Conservation (phyloP, 768 basidiomycete genomes). For the Lyophyllum shimeji region DNA sequence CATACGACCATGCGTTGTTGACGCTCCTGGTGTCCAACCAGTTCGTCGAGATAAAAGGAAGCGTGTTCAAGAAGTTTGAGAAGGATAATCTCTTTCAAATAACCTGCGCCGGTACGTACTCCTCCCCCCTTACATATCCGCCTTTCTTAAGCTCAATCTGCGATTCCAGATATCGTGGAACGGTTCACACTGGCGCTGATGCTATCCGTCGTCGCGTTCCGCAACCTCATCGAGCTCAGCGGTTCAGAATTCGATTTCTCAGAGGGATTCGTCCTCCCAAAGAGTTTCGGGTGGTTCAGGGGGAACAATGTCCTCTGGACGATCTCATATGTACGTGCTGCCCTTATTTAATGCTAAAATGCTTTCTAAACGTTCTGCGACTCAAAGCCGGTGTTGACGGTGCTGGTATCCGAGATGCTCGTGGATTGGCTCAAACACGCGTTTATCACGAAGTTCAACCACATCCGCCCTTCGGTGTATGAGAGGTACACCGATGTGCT, state of each 20-base stretch:
- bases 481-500: constrained; percentile 94
- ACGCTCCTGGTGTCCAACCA: constrained; percentile 96
- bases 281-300: constrained; percentile 82
- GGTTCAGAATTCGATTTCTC: constrained; percentile 85
- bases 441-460: constrained; percentile 99
- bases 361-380: not conserved
- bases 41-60: constrained; percentile 99
- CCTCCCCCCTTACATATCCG: not conserved
- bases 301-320: constrained; percentile 82
- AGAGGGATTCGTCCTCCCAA: constrained; percentile 71
- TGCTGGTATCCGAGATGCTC: constrained; percentile 86
- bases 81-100: constrained; percentile 99
- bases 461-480: constrained; percentile 93
- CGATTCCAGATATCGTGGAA: constrained; percentile 87
- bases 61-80: constrained; percentile 99
- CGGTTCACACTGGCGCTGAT: constrained; percentile 91
- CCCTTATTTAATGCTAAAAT: not conserved
- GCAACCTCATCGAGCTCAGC: constrained; percentile 92
- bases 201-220: constrained; percentile 87
- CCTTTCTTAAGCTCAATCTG: not conserved
- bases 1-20: constrained; percentile 93
- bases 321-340: constrained; percentile 79
- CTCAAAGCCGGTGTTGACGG: constrained; percentile 83
- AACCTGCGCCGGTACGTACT: constrained; percentile 81
- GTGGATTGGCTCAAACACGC: constrained; percentile 99